phyloP scores from a whole-genome alignment of 768 basidiomycete species.

The Phanerochaete carnosa region DNA sequence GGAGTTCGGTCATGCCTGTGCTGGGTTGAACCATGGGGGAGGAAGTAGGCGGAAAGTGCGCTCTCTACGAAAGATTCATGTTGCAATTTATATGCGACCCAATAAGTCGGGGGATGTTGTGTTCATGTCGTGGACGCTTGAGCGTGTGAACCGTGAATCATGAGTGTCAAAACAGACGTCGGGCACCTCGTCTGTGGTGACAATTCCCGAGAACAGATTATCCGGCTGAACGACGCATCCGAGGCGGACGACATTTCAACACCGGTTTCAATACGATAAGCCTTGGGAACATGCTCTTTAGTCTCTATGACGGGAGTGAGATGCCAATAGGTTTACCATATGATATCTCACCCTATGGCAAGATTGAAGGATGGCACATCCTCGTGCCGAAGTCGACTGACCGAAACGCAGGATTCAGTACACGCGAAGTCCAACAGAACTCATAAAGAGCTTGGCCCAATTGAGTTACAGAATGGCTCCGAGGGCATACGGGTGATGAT shows the following conservation, averaged over 20 bases:
- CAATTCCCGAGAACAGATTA: neutral
- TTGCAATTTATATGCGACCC: neutral
- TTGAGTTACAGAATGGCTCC: neutral
- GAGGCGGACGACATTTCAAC: neutral
- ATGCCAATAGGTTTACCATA: neutral
- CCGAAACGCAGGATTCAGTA: neutral
- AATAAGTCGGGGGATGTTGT: neutral
- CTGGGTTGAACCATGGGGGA: neutral
- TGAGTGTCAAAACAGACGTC: neutral
- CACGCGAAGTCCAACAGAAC: neutral
- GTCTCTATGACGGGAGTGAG: neutral
- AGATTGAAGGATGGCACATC: neutral
- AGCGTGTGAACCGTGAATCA: neutral
- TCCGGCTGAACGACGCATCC: neutral
- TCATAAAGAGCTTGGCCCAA: neutral
- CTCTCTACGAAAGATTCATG: neutral
- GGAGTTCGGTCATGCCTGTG: slow-evolving; percentile 4
- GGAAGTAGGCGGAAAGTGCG: neutral
- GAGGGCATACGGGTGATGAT: neutral
- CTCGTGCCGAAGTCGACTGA: neutral
- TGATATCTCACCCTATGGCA: neutral
- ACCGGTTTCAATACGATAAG: neutral
- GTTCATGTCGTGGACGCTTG: neutral
- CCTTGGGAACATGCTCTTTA: neutral
- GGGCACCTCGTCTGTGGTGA: neutral